Base-by-base conservation (phyloP, 1,284 basidiomycete species). In the Pseudozyma thailandica region DNA sequence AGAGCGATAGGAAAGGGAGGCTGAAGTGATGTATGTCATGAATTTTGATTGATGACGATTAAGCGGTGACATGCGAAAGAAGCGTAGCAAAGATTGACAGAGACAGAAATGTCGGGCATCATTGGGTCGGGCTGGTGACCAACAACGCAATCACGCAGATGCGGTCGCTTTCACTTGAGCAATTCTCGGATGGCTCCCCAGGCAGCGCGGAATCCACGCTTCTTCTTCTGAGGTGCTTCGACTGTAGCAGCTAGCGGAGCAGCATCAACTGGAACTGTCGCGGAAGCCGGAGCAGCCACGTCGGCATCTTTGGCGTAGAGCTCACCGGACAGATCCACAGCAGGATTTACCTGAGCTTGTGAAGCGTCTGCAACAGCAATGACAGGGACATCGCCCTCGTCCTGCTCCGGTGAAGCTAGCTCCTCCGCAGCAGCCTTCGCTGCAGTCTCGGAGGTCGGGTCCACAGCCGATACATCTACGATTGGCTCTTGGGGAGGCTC, bases 121-220 rank as follows among this genome's bases (percentile, higher is more conserved):
- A 31, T 31, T 31, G 8, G 7, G 30, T 8, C 30, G 30, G 15
- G 30, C 30, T 31, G 8, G n/a, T n/a, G n/a, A n/a, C n/a, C n/a
- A n/a, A n/a, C n/a, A n/a, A n/a, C n/a, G n/a, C n/a, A n/a, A n/a
- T n/a, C n/a, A n/a, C n/a, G n/a, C n/a, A n/a, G n/a, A n/a, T n/a
- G n/a, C n/a, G n/a, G n/a, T n/a, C n/a, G n/a, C n/a, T n/a, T n/a
- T 38, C 28, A 61, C 33, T 46, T 61, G 41, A 62, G 52, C 23
- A 62, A 43, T 48, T 62, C 52, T 21, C 59, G 59, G 18, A 62
- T 51, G 35, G 52, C 59, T 15, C 47, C 51, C 59, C 59, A 62
- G 33, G 59, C 59, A 16, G 59, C 59, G 28, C 59, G 59, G 48
- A 62, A 62, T 6, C 48, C 52, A 16, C 52, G 46, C 45, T 55